Conservation (phyloP, 208 protist species). For the Phytomonas sp. region DNA sequence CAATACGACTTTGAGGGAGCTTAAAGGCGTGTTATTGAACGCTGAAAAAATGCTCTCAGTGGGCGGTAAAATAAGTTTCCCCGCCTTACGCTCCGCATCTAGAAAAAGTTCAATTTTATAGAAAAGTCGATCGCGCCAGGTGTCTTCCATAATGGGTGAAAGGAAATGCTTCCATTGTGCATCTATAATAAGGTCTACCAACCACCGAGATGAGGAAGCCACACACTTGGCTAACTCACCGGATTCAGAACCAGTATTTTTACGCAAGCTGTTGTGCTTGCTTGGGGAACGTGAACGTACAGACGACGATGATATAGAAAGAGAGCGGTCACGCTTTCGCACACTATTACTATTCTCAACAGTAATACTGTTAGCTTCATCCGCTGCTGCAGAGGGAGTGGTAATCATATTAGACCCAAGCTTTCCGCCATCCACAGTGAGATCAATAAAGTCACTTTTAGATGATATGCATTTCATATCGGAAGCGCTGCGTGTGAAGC, state of each 20-base stretch:
- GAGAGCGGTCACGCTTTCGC: not conserved
- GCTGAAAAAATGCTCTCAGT: conserved; percentile 79
- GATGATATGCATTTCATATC: not conserved
- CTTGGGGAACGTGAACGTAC: not conserved
- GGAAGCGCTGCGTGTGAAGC: not conserved
- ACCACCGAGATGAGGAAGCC: conserved; percentile 17
- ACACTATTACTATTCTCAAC: not conserved
- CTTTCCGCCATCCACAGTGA: not conserved
- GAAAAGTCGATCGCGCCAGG: conserved; percentile 39
- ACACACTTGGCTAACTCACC: not conserved
- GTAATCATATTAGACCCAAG: not conserved
- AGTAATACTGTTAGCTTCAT: not conserved
- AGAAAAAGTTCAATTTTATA: conserved; percentile 58
- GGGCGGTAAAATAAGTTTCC: conserved; percentile 74
- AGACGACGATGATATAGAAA: not conserved
- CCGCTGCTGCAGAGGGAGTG: not conserved
- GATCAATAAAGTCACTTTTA: not conserved
- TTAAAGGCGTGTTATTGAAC: conserved; percentile 89
- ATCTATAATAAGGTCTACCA: conserved; percentile 37
- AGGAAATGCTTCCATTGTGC: conserved; percentile 52
- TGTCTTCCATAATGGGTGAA: conserved; percentile 29
- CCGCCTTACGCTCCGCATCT: conserved; percentile 25
- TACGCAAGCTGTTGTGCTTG: not conserved
- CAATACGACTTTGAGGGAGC: conserved; percentile 90
- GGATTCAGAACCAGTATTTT: not conserved